Conservation (phyloP, 495 filamentous ascomycete species). For the Tuber aestivum region DNA sequence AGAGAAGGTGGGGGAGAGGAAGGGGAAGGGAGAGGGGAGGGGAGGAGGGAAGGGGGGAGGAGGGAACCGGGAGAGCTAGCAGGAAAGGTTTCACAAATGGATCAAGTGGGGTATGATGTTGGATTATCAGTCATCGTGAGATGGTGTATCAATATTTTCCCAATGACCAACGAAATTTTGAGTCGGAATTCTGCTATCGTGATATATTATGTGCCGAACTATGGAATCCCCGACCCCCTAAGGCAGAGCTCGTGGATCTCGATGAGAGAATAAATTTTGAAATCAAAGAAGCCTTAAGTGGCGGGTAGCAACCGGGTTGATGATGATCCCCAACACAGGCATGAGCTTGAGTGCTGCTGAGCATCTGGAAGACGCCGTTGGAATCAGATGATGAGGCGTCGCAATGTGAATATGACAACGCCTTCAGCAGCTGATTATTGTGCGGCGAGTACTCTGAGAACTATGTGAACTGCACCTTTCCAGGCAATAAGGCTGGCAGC, state of each 20-base stretch:
- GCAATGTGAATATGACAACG: neutral
- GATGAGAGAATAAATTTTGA: neutral
- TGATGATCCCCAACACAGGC: neutral
- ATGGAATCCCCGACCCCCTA: neutral
- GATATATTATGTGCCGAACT: neutral
- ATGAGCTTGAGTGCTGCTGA: neutral
- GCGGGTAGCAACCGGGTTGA: neutral
- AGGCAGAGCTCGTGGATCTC: neutral
- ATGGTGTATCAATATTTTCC: neutral
- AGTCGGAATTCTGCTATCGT: neutral
- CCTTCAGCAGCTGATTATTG: neutral
- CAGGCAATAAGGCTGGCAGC: neutral
- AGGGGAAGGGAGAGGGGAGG: too few relatives aligned
- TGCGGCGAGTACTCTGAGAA: neutral
- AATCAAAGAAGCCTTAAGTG: neutral
- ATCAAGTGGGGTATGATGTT: neutral
- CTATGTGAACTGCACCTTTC: neutral
- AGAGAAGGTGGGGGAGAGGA: neutral
- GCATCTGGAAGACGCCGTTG: neutral
- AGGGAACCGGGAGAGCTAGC: neutral
- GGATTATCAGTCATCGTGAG: neutral
- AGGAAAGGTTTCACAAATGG: neutral
- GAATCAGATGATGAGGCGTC: neutral
- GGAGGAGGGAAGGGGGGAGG: neutral
- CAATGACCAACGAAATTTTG: neutral